Percentiles rank a stretch among this genome's conserved stretches.
phyloP scores from a whole-genome alignment of 2,329 filamentous ascomycete species.

The Microcyclospora pomicola region DNA sequence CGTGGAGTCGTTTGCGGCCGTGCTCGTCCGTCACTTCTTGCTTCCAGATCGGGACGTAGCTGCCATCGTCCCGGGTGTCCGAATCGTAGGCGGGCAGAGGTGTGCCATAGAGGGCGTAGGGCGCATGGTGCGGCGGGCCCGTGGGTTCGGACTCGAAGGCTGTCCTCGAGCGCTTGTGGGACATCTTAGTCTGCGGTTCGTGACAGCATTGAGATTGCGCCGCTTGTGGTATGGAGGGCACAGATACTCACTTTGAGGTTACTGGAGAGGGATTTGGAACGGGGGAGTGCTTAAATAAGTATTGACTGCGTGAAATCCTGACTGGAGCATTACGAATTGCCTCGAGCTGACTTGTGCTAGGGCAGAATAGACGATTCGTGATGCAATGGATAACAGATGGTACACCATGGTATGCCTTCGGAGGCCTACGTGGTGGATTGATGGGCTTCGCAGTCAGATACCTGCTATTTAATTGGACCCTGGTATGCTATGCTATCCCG shows the following conservation, averaged over 20 bases:
- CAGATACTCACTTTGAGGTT: conserved; percentile 1
- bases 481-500: too few species aligned
- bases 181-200: conserved; percentile 40
- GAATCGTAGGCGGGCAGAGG: conserved; percentile 66
- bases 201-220: conserved; percentile 17
- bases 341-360: too few species aligned
- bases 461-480: too few species aligned
- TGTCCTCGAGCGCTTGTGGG: conserved; percentile 64
- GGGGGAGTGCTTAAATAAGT: too few species aligned
- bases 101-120: conserved; percentile 71
- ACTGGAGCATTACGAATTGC: too few species aligned
- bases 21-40: conserved; percentile 92
- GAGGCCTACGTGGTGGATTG: too few species aligned
- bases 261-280: neutral
- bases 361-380: too few species aligned
- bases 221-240: neutral
- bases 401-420: too few species aligned
- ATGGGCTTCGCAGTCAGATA: too few species aligned
- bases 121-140: conserved; percentile 42
- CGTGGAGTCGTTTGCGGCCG: conserved; percentile 80
- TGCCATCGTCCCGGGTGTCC: conserved; percentile 72
- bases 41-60: conserved; percentile 92
- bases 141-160: conserved; percentile 52
- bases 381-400: too few species aligned
- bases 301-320: too few species aligned